Conservation (phyloP, 176 grass and related monocot species). For the Zoysia japonica region DNA sequence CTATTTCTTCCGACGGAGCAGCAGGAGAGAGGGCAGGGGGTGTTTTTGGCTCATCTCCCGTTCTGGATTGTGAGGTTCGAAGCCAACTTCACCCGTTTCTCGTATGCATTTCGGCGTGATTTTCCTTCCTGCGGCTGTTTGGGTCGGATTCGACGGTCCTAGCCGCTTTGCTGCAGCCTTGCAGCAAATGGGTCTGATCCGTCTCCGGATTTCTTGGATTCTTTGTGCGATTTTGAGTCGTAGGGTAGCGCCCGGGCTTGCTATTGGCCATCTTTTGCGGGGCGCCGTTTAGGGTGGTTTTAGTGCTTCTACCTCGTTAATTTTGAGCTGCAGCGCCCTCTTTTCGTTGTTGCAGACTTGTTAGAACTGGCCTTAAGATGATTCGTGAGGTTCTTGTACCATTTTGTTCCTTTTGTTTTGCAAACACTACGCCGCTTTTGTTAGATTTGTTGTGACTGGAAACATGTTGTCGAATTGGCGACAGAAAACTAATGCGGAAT, state of each 20-base stretch:
- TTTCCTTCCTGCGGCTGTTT: not conserved
- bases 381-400: not conserved
- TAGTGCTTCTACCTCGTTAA: not conserved
- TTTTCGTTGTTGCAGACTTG: not conserved
- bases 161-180: not conserved
- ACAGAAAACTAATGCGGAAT: not conserved
- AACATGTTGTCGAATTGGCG: too few species aligned
- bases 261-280: not conserved
- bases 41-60: not conserved
- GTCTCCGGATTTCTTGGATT: not conserved
- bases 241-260: not conserved
- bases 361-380: not conserved
- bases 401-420: not conserved
- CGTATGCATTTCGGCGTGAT: not conserved
- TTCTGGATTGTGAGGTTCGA: slow-evolving; percentile 5
- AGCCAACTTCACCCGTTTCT: not conserved
- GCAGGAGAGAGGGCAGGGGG: not conserved
- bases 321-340: not conserved
- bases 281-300: not conserved
- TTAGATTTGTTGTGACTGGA: not conserved
- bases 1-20: not conserved
- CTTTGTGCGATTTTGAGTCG: not conserved
- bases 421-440: not conserved
- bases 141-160: not conserved
- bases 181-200: not conserved